Evolutionary conservation across 352 stramenopile genomes (phyloP).

Genomic region (Phytophthora citrophthora): DNA sequence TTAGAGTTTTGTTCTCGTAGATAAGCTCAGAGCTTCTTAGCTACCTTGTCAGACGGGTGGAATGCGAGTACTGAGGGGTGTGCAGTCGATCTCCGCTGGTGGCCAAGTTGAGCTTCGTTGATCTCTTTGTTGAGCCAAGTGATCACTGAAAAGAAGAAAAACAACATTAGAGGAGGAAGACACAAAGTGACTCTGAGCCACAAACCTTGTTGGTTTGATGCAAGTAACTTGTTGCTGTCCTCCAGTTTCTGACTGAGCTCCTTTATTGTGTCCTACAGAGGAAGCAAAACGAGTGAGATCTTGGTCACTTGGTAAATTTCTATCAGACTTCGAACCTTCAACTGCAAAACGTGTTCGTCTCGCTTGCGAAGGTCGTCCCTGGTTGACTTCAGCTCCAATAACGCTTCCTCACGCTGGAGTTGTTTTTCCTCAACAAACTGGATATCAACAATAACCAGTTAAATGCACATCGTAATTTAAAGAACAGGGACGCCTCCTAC

Average conservation of each 20-base stretch:
- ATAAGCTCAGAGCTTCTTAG: slow-evolving; percentile 3
- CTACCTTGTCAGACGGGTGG: slow-evolving; percentile 57
- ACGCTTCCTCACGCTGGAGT: slow-evolving; percentile 65
- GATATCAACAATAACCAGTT: slow-evolving; percentile 2
- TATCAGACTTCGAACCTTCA: slow-evolving; percentile 50
- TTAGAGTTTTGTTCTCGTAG: not conserved
- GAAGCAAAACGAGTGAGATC: slow-evolving; percentile 1
- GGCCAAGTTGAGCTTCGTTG: slow-evolving; percentile 85
- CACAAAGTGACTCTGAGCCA: not conserved
- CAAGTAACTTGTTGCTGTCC: slow-evolving; percentile 88
- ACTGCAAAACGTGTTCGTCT: slow-evolving; percentile 64
- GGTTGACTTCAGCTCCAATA: slow-evolving; percentile 63
- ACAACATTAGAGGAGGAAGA: not conserved
- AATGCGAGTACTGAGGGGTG: slow-evolving; percentile 80
- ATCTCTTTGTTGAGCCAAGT: slow-evolving; percentile 93
- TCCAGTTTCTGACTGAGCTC: slow-evolving; percentile 87
- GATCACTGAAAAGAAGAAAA: slow-evolving; percentile 62
- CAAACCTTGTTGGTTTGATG: slow-evolving; percentile 90
- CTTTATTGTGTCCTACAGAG: slow-evolving; percentile 58
- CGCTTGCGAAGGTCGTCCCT: slow-evolving; percentile 76
- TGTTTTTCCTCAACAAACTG: slow-evolving; percentile 84
- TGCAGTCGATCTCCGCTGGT: slow-evolving; percentile 63
- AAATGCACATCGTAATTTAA: not conserved
- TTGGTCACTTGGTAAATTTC: not conserved
- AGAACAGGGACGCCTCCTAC: slow-evolving; percentile 21